Conservation (phyloP, 306 rosid genomes). For the Prunus mume region DNA sequence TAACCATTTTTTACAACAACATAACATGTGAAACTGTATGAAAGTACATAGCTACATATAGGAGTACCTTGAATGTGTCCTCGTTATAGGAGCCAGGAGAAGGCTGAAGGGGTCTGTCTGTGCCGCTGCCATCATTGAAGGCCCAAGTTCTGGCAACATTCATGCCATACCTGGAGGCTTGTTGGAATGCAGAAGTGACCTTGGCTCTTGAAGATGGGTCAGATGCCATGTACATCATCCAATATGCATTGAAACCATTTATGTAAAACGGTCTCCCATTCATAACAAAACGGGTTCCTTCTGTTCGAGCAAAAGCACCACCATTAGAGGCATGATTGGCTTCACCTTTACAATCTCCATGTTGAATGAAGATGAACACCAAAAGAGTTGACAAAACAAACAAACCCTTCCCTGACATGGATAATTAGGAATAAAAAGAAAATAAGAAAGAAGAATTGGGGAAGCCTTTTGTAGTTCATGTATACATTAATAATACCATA, state of each 20-base stretch:
- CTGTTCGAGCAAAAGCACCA: slow-evolving; percentile 28
- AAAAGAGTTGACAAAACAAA: neutral
- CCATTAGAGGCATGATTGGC: neutral
- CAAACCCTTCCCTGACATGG: neutral
- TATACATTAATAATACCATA: too few relatives aligned
- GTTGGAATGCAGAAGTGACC: slow-evolving; percentile 44
- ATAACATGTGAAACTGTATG: neutral
- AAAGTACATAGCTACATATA: neutral
- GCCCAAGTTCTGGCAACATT: slow-evolving; percentile 59
- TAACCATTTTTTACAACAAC: neutral
- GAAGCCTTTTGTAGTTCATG: too few relatives aligned
- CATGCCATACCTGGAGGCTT: slow-evolving; percentile 47
- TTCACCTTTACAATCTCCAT: slow-evolving; percentile 1
- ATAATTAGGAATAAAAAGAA: too few relatives aligned
- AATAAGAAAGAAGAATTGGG: too few relatives aligned
- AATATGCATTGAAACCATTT: slow-evolving; percentile 57
- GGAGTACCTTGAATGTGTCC: slow-evolving; percentile 35
- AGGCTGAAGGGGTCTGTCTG: slow-evolving; percentile 35
- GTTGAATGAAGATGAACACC: neutral
- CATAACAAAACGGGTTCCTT: slow-evolving; percentile 37
- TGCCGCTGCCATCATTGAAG: slow-evolving; percentile 44
- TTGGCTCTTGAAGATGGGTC: slow-evolving; percentile 41
- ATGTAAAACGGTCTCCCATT: slow-evolving; percentile 34
- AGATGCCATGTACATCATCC: slow-evolving; percentile 59
- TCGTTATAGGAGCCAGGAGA: slow-evolving; percentile 52